Percentiles rank a stretch among this genome's conserved stretches.
Evolutionary conservation across 371 early-diverging fungal genomes (phyloP).

Genomic region (Mortierella sp.): DNA sequence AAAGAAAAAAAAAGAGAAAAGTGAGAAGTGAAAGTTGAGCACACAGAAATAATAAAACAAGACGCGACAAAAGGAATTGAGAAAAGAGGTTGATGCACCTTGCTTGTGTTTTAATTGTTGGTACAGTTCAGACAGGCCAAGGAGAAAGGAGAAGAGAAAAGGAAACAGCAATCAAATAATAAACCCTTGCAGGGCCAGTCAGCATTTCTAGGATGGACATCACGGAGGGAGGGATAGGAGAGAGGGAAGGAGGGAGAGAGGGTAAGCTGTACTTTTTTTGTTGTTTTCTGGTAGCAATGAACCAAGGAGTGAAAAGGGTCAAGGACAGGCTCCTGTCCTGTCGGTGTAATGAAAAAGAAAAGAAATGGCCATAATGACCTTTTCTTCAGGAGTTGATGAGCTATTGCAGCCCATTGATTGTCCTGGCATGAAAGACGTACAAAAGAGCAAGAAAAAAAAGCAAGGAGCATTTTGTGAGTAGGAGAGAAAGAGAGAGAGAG

Average conservation of each 20-base stretch:
- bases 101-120: constrained; percentile 2
- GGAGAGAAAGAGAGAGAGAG: not conserved
- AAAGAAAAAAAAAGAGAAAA: not conserved
- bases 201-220: constrained; percentile 5
- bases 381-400: not conserved
- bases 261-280: not conserved
- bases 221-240: constrained; percentile 2
- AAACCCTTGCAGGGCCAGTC: constrained; percentile 7
- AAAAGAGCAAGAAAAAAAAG: not conserved
- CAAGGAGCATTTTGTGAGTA: not conserved
- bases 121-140: not conserved
- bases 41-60: not conserved
- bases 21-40: not conserved
- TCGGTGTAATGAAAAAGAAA: not conserved
- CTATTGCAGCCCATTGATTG: not conserved
- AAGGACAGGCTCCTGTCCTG: too few relatives aligned
- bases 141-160: not conserved
- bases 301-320: too few relatives aligned
- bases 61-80: not conserved
- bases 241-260: not conserved
- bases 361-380: not conserved
- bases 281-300: too few relatives aligned
- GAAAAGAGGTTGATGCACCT: not conserved
- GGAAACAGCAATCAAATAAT: not conserved
- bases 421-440: not conserved